Base-by-base conservation (phyloP, 2,329 filamentous ascomycete species). In the Trichoderma atrobrunneum region DNA sequence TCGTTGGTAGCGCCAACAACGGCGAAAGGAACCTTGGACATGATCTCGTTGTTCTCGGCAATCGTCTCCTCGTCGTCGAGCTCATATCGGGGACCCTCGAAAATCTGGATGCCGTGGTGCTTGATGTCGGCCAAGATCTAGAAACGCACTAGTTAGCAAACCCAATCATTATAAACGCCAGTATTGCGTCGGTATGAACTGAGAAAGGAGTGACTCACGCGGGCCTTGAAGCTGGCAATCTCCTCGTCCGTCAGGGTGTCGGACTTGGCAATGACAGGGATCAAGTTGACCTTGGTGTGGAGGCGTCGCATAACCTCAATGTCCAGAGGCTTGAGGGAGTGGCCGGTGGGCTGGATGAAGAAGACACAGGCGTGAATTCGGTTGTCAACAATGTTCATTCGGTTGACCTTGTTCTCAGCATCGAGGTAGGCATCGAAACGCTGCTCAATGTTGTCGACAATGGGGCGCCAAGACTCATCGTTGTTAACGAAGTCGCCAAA, bases 401-500 rank as follows among this genome's bases (percentile, higher is more conserved):
- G 94, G 88, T 99, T 99, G 83, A 99, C 94, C 90, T 98, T 99
- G 91, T 99, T 99, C 89, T 99, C 96, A 60, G 96, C 95, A 84
- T 99, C 96, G 73, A 99, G 89, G 84, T 98, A 99, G 69, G 96
- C 95, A 84, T 99, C 96, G 81, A 96, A 99, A 78, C 96, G 93
- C 88, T 97, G 94, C 88, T 99, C 96, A 80, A 99, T 98, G 88
- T 98, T 98, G 88, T 99, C 96, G 79, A 98, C 92, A 84, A 99
- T 99, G 72, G 96, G 96, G 80, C 96, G 91, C 96, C 96, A 99
- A 32, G 96, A 99, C 85, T 98, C 96, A 79, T 98, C 96, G 82
- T 99, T 99, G 92, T 99, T 99, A 81, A 99, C 96, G 81, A 98
- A 99, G 85, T 99, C 96, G 80, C 96, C 96, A 78, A 99, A 99